Percentiles rank a stretch among this genome's conserved stretches.
Conservation (phyloP, 1,284 basidiomycete species). For the Boletus albobrunnescens region DNA sequence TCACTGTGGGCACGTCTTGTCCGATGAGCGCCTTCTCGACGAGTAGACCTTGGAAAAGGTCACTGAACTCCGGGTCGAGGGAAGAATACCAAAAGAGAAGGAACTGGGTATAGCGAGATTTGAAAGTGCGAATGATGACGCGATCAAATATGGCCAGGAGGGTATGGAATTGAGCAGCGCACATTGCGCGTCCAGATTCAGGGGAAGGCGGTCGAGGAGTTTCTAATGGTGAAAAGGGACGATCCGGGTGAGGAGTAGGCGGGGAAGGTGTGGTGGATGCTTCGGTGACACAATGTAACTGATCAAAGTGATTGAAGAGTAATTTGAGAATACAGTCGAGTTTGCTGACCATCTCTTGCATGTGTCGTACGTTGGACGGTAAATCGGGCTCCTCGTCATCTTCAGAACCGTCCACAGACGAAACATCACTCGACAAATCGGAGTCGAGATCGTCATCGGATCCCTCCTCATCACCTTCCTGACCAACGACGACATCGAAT, state of each 20-base stretch:
- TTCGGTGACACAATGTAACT: conserved; percentile 37
- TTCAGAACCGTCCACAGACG: conserved; percentile 63
- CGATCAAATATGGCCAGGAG: conserved; percentile 92
- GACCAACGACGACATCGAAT: conserved; percentile 76
- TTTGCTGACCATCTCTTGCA: conserved; percentile 86
- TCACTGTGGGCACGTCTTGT: conserved; percentile 58
- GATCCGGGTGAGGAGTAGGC: conserved; percentile 6
- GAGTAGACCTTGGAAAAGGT: conserved; percentile 91
- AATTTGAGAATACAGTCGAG: conserved; percentile 86
- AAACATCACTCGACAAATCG: conserved; percentile 55
- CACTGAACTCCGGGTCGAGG: conserved; percentile 83
- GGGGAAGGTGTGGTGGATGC: conserved; percentile 10
- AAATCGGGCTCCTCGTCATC: conserved; percentile 46
- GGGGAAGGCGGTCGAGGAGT: conserved; percentile 28
- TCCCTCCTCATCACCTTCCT: conserved; percentile 58
- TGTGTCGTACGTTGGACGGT: conserved; percentile 56
- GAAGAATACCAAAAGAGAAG: conserved; percentile 94
- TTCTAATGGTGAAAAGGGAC: conserved; percentile 30
- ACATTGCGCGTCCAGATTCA: conserved; percentile 37
- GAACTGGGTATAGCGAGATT: conserved; percentile 97
- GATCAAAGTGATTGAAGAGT: conserved; percentile 79
- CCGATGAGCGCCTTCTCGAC: conserved; percentile 82
- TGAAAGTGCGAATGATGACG: conserved; percentile 91
- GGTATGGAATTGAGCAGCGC: conserved; percentile 73
- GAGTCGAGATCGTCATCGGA: conserved; percentile 52